A percentile compares a stretch with the other conserved stretches of the same genome.
These are phyloP conservation scores for Diplodia sapinea DNA, from an alignment of 2,329 filamentous ascomycete species.

Conservation along the genomic window DNA sequence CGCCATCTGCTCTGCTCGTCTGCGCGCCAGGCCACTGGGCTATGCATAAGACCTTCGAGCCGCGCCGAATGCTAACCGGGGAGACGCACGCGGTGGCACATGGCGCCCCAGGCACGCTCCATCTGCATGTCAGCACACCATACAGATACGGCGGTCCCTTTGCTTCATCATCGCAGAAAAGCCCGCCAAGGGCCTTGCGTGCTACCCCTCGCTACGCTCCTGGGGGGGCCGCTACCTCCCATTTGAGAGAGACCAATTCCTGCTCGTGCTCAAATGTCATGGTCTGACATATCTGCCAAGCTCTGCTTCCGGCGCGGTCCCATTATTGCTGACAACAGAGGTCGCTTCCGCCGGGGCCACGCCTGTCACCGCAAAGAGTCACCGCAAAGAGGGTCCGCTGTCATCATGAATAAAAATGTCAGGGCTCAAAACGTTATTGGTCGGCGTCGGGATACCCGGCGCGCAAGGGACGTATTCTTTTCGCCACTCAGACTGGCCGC, in stretches of 20 bases:
- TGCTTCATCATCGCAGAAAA: background rate
- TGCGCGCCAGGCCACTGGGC: background rate
- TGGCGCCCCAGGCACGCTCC: slow-evolving; percentile 25
- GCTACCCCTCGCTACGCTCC: slow-evolving; percentile 12
- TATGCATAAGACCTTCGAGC: background rate
- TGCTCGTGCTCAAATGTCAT: background rate
- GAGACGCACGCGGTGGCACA: slow-evolving; percentile 21
- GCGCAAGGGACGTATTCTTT: background rate
- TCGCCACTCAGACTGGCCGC: slow-evolving; percentile 17
- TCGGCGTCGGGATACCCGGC: background rate
- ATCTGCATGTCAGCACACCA: slow-evolving; percentile 24
- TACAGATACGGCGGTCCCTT: background rate
- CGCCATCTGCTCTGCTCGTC: slow-evolving; percentile 1
- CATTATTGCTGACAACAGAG: slow-evolving; percentile 15
- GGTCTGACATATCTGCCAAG: slow-evolving; percentile 2
- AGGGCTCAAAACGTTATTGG: background rate
- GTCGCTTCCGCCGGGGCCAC: slow-evolving; percentile 1
- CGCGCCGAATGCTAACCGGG: slow-evolving; percentile 6
- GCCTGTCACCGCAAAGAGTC: background rate
- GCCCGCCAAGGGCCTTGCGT: background rate
- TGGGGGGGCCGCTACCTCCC: background rate
- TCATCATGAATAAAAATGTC: slow-evolving; percentile 11
- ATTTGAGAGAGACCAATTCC: background rate
- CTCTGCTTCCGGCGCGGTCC: background rate
- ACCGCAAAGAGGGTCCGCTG: background rate